A percentile compares a stretch with the other conserved stretches of the same genome.
These are phyloP conservation scores for Lodderomyces theae DNA, from an alignment of 1,139 yeast genomes.

Conservation along the genomic window DNA sequence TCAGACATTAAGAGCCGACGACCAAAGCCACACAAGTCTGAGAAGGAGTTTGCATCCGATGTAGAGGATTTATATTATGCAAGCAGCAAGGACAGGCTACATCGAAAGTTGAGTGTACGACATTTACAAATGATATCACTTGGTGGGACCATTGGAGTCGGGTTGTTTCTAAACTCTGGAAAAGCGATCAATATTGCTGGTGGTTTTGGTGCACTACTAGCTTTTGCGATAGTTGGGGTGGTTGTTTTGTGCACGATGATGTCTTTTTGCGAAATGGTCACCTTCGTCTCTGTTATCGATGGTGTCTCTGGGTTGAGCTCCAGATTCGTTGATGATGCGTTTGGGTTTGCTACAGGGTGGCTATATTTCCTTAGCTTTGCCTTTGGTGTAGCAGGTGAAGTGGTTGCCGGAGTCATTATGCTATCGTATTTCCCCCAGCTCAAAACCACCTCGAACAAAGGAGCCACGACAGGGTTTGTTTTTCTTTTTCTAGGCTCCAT, in stretches of 20 bases:
- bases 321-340: constrained; percentile 79
- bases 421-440: constrained; percentile 60
- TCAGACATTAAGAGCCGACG: constrained; percentile 11
- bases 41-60: constrained; percentile 11
- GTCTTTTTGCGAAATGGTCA: constrained; percentile 84
- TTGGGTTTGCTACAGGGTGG: constrained; percentile 82
- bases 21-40: constrained; percentile 11
- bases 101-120: constrained; percentile 61
- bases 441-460: constrained; percentile 44
- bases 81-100: constrained; percentile 20
- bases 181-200: constrained; percentile 77
- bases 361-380: constrained; percentile 74
- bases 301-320: constrained; percentile 76
- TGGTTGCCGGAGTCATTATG: constrained; percentile 77
- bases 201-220: constrained; percentile 75
- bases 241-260: constrained; percentile 68
- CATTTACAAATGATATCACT: constrained; percentile 81
- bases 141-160: constrained; percentile 86
- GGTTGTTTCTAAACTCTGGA: constrained; percentile 72
- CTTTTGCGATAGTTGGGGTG: constrained; percentile 64
- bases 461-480: constrained; percentile 63
- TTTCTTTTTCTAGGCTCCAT: constrained; percentile 53
- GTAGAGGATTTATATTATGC: constrained; percentile 13
- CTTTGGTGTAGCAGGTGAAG: constrained; percentile 73
- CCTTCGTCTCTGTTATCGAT: constrained; percentile 76